Percentiles rank a stretch among this genome's conserved stretches.
Evolutionary conservation across 306 rosid species (phyloP).

Genomic region (Corylus americana): DNA sequence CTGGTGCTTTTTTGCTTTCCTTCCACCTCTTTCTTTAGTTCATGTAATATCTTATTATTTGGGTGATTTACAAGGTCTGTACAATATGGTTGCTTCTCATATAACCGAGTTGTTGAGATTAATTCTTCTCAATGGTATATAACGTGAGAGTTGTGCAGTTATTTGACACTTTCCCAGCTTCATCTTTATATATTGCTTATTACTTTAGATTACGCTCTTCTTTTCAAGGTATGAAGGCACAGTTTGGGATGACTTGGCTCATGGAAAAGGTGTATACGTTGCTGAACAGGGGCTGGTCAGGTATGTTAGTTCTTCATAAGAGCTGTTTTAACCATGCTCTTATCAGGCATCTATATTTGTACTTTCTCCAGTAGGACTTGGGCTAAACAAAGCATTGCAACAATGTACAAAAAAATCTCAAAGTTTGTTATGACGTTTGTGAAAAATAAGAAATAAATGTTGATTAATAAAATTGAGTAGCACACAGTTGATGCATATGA

Average conservation of each 20-base stretch:
- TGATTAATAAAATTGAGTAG: neutral
- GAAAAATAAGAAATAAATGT: neutral
- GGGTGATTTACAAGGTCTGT: neutral
- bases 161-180: neutral
- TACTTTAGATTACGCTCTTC: neutral
- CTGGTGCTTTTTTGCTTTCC: neutral
- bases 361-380: neutral
- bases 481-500: neutral
- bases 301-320: conserved; percentile 39
- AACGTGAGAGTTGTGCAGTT: neutral
- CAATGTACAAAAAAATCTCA: neutral
- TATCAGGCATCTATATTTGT: neutral
- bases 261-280: conserved; percentile 87
- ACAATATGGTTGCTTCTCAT: neutral
- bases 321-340: neutral
- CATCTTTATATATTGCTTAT: neutral
- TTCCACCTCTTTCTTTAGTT: neutral
- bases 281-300: conserved; percentile 71
- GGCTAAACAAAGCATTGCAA: neutral
- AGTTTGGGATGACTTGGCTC: conserved; percentile 96
- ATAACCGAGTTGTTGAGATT: neutral
- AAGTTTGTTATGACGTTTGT: neutral
- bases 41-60: neutral
- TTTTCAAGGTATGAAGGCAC: conserved; percentile 88
- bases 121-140: neutral